Base-by-base conservation (phyloP, 2,329 filamentous ascomycete species). In the Paecilomyces variotii region DNA sequence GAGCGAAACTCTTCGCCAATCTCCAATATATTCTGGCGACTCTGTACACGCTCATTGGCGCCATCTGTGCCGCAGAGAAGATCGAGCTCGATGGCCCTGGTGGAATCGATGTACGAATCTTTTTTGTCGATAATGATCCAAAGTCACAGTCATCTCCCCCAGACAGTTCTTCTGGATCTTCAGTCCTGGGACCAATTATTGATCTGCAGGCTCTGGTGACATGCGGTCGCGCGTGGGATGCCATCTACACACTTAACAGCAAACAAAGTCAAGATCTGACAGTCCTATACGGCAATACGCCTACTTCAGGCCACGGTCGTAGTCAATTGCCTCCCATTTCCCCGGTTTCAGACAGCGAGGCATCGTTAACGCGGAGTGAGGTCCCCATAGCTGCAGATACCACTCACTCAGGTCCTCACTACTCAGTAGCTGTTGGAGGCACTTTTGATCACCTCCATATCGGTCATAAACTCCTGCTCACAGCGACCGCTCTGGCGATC, bases 401-500 rank as follows among this genome's bases (percentile, higher is more conserved):
- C 34, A 53, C 59, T 27, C 34, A 54, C 25, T 57, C 62, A 24
- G 57, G 55, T 14, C 62, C 65, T 50, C 83, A 89, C 71, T 76
- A 79, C 60, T 82, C 84, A 12, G 88, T 95, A 55, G 90, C 88
- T 56, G 84, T 97, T 11, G 94, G 93, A 30, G 94, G 94, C 9
- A 99, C 94, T 0, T 99, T 97, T 75, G 94, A 99, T 72, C 91
- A 97, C 74, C 82, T 99, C 25, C 94, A 99, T 71, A 87, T 90
- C 3, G 94, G 94, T 4, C 94, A 99, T 78, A 99, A 97, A 76
- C 81, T 97, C n/a, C 83, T 99, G 24, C 83, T 99, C 24, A 91
- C 92, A n/a, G 92, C 92, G 61, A 90, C 89, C 0, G 84, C 87
- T 0, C 83, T 97, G 58, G 81, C 91, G 14, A 80, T 89, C 58